A percentile compares a stretch with the other conserved stretches of the same genome.
Evolutionary conservation across 169 alveolate genomes (phyloP).

Genomic region (Plasmodium sp.): DNA sequence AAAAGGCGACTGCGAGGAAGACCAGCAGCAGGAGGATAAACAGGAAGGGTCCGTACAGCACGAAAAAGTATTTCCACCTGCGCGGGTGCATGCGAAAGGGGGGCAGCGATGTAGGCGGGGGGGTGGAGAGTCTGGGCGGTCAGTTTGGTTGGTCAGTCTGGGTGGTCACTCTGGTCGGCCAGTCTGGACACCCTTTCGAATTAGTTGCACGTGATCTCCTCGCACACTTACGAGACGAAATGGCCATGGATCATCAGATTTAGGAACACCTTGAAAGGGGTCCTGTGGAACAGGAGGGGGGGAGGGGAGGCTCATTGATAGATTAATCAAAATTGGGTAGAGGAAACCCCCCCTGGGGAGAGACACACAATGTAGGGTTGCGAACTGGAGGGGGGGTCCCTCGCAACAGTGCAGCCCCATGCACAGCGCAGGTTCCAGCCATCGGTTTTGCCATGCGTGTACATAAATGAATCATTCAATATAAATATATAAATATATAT

Average conservation of each 20-base stretch:
- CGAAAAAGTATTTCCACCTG: conserved; percentile 48
- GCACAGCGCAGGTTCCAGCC: background rate
- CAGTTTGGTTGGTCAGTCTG: background rate
- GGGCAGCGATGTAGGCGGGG: background rate
- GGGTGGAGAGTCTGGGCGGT: background rate
- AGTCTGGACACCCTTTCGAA: background rate
- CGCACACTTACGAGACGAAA: conserved; percentile 28
- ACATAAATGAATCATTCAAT: background rate
- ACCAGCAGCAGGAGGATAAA: conserved; percentile 16
- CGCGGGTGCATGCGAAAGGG: background rate
- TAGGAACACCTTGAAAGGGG: conserved; percentile 34
- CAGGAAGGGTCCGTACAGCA: conserved; percentile 33
- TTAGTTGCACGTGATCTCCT: background rate
- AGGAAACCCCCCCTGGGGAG: background rate
- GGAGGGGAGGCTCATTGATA: background rate
- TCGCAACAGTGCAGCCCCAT: background rate
- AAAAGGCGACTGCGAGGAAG: conserved; percentile 6
- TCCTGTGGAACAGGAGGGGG: background rate
- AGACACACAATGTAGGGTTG: background rate
- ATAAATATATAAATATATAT: background rate
- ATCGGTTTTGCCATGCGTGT: background rate
- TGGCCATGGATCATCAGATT: conserved; percentile 26
- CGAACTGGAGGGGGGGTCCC: background rate
- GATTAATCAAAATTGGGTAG: background rate
- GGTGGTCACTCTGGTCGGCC: background rate